Evolutionary conservation across 2,329 filamentous ascomycete genomes (phyloP).

Genomic region (Fusarium abutilonis): DNA sequence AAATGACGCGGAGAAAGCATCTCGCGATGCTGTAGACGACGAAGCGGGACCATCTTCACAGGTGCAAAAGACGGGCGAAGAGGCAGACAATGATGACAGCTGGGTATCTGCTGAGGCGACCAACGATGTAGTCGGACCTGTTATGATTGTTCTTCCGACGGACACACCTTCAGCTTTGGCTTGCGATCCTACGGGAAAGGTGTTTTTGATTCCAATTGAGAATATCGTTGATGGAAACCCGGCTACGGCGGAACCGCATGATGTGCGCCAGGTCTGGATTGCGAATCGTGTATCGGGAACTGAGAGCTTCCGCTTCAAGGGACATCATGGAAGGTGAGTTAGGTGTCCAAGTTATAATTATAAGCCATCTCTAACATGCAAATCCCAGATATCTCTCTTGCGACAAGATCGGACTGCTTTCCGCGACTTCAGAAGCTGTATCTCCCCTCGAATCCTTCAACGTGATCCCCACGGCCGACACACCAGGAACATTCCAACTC

Average conservation of each 20-base stretch:
- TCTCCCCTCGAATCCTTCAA: constrained; percentile 84
- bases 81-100: constrained; percentile 74
- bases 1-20: constrained; percentile 60
- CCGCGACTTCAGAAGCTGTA: constrained; percentile 82
- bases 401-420: constrained; percentile 82
- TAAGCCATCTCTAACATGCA: constrained; percentile 10
- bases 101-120: constrained; percentile 88
- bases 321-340: constrained; percentile 81
- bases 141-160: constrained; percentile 84
- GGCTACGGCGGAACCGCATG: constrained; percentile 89
- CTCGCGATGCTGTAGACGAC: constrained; percentile 42
- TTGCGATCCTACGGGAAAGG: constrained; percentile 85
- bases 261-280: constrained; percentile 95
- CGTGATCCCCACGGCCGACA: constrained; percentile 70
- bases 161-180: constrained; percentile 78
- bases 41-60: constrained; percentile 27
- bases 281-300: constrained; percentile 85
- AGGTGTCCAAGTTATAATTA: fast-evolving
- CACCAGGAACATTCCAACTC: constrained; percentile 76
- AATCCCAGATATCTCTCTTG: constrained; percentile 79
- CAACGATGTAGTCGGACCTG: constrained; percentile 80
- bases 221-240: constrained; percentile 88
- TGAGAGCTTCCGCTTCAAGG: constrained; percentile 85
- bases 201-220: constrained; percentile 84
- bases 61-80: constrained; percentile 43